Percentiles rank a stretch among this genome's conserved stretches.
Conservation (phyloP, 805 yeast species). For the Scheffersomyces stipitis region DNA sequence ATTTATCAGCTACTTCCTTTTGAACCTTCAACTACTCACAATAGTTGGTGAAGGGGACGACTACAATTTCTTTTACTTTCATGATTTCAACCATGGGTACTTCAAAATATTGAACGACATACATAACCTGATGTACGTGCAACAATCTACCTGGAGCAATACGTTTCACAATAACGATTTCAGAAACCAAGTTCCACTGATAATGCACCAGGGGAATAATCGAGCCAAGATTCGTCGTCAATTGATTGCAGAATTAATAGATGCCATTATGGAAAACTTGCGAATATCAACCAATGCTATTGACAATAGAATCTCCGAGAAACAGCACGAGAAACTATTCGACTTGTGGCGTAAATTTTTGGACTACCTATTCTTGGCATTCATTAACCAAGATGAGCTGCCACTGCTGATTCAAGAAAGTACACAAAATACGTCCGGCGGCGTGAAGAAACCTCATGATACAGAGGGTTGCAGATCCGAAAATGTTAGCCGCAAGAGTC, state of each 20-base stretch:
- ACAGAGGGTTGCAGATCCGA: too few species aligned
- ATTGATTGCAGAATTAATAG: conserved; percentile 13
- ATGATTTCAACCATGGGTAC: conserved; percentile 21
- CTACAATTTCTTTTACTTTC: conserved; percentile 18
- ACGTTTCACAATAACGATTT: conserved; percentile 1
- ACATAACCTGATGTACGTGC: conserved; percentile 13
- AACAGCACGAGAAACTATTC: conserved; percentile 9
- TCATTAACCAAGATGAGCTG: conserved; percentile 4
- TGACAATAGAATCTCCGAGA: background rate
- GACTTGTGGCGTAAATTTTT: conserved; percentile 22
- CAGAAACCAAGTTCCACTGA: too few species aligned
- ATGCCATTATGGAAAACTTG: conserved; percentile 16
- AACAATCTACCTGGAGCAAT: conserved; percentile 6
- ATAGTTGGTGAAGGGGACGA: conserved; percentile 9
- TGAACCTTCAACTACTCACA: conserved; percentile 12
- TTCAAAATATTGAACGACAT: conserved; percentile 16
- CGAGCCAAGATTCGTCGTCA: conserved; percentile 12
- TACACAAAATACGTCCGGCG: too few species aligned
- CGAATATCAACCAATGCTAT: conserved; percentile 7
- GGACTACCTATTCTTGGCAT: conserved; percentile 14
- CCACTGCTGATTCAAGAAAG: too few species aligned
- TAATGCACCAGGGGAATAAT: too few species aligned
- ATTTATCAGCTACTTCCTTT: conserved; percentile 21
- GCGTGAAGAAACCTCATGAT: too few species aligned
- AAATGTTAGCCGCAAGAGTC: too few species aligned